Conservation (phyloP, 306 rosid genomes). For the Cucurbita argyrosperma region DNA sequence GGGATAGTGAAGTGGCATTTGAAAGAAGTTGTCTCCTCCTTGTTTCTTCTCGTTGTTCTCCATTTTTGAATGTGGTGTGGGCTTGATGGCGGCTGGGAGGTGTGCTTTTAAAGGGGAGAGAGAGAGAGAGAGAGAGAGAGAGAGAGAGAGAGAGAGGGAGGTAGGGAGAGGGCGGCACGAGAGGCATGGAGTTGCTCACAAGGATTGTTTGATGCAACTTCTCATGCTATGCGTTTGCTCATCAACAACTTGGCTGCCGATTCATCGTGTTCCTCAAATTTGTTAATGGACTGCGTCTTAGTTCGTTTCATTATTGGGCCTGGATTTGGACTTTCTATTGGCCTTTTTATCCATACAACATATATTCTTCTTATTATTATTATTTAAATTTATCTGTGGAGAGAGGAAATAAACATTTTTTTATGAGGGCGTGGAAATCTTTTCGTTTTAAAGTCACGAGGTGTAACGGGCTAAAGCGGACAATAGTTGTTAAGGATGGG, state of each 20-base stretch:
- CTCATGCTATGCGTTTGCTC: neutral
- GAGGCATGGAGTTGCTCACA: neutral
- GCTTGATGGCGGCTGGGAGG: neutral
- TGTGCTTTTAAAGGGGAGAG: neutral
- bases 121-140: neutral
- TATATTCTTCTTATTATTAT: too few species aligned
- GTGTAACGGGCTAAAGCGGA: too few species aligned
- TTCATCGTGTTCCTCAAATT: too few species aligned
- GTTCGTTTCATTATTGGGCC: too few species aligned
- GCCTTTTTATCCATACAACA: too few species aligned
- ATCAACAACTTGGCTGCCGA: neutral
- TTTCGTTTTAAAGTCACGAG: too few species aligned
- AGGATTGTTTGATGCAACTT: constrained; percentile 1
- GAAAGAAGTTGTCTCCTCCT: constrained; percentile 23
- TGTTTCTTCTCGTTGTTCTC: neutral
- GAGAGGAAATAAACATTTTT: too few species aligned
- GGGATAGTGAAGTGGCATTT: constrained; percentile 76
- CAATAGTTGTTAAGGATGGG: too few species aligned
- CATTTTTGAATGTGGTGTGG: constrained; percentile 12
- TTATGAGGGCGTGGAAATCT: too few species aligned
- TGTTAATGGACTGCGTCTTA: too few species aligned
- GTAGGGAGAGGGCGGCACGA: neutral
- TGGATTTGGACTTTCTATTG: too few species aligned
- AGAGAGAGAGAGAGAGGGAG: neutral
- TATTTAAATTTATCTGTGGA: too few species aligned